Evolutionary conservation across 345 rosid species (phyloP), one percentile per base, ranked within the genome.

Genomic region (Sonneratia alba): DNA sequence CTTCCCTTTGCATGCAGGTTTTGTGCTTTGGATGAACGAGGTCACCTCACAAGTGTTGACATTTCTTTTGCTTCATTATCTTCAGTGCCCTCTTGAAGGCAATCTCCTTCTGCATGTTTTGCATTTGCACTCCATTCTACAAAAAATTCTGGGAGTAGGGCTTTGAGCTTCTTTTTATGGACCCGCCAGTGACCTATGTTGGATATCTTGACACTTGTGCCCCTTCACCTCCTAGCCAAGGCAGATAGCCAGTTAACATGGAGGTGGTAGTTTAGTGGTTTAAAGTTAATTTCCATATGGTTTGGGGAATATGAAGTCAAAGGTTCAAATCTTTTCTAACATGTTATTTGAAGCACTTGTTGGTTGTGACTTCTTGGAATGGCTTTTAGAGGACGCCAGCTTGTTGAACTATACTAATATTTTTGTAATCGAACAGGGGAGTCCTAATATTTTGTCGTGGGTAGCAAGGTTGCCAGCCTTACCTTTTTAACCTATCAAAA

Each of bases 151-250:
- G 14, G 9, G 0, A 27, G 32, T 27, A 27, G 32, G 32, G 74
- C 71, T 73, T 66, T 80, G 63, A 61, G 0, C 51, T 69, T 70
- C 51, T 76, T 71, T 0, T 36, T 32, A 19, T 72, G 87, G 40
- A 72, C 37, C 87, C 91, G 83, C 87, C 89, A 85, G 76, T 85
- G 88, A 11, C 83, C 87, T 2, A 81, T 81, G 79, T 85, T 80
- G 78, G 85, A 85, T 36, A 87, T 79, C 91, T 81, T 80, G 34
- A 82, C 62, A 76, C 80, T 73, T 11, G 85, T 85, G 12, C 84
- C 85, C 43, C 57, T 55, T 85, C 85, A 87, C 36, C 71, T 77
- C 48, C 51, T 6, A 63, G 81, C 78, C 0, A 72, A 71, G 68
- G 80, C 32, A 11, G 75, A 74, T 36, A 84, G 59, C 57, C 67